Evolutionary conservation across 352 stramenopile genomes (phyloP).

Genomic region (Globisporangium orthogonon): DNA sequence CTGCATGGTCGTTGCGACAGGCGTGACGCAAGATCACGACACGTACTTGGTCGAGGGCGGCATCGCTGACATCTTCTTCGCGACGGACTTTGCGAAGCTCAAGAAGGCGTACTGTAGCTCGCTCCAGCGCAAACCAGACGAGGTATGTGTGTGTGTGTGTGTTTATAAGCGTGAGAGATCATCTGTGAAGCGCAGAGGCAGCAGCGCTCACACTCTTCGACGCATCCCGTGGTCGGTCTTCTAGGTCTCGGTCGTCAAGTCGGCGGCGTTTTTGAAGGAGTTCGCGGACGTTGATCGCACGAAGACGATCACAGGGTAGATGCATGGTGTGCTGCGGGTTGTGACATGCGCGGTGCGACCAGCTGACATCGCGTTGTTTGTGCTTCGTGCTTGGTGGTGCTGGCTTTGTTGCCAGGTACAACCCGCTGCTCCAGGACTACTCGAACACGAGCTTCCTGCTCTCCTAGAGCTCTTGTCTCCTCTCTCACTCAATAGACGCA

Average conservation of each 20-base stretch:
- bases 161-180: neutral
- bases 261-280: conserved; percentile 64
- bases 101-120: conserved; percentile 77
- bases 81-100: conserved; percentile 81
- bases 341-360: too few relatives aligned
- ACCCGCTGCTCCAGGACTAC: conserved; percentile 87
- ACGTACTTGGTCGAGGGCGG: conserved; percentile 84
- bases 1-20: conserved; percentile 13
- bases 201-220: neutral
- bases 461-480: conserved; percentile 26
- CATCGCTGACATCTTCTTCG: conserved; percentile 89
- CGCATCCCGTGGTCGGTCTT: neutral
- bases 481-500: neutral
- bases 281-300: conserved; percentile 76
- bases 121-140: conserved; percentile 40
- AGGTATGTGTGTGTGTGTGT: conserved; percentile 5
- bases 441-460: conserved; percentile 88
- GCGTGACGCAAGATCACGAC: conserved; percentile 75
- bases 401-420: conserved; percentile 48
- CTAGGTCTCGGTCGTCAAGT: conserved; percentile 83
- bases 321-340: too few relatives aligned
- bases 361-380: neutral
- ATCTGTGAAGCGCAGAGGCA: too few relatives aligned
- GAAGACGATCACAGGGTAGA: conserved; percentile 71
- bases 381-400: neutral